Conservation (phyloP, 495 filamentous ascomycete species). For the Penicillium coprophilum region DNA sequence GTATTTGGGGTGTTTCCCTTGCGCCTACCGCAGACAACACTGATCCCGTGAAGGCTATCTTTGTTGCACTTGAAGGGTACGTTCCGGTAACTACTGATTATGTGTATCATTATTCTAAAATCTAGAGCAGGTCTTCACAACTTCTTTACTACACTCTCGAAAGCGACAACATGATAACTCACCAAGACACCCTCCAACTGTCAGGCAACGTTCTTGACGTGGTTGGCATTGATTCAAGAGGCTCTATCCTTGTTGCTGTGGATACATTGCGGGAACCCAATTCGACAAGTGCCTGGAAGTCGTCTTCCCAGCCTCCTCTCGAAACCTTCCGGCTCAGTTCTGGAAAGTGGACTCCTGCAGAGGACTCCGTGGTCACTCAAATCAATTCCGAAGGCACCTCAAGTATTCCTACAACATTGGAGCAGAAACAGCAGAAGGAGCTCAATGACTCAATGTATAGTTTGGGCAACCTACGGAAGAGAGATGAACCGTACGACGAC, state of each 20-base stretch:
- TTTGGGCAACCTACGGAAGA: constrained; percentile 73
- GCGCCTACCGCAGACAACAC: constrained; percentile 9
- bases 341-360: constrained; percentile 25
- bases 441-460: constrained; percentile 62
- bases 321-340: constrained; percentile 29
- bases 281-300: constrained; percentile 41
- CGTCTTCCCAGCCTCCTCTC: constrained; percentile 25
- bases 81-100: constrained; percentile 13
- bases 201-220: constrained; percentile 64
- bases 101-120: constrained; percentile 9
- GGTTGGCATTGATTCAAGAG: constrained; percentile 28
- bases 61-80: constrained; percentile 72
- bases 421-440: constrained; percentile 33
- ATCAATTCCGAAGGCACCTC: constrained; percentile 41
- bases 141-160: constrained; percentile 58
- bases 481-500: constrained; percentile 23
- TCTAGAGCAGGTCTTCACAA: constrained; percentile 52
- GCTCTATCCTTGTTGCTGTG: constrained; percentile 55
- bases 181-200: constrained; percentile 48
- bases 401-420: constrained; percentile 30
- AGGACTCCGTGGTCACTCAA: constrained; percentile 22
- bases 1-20: constrained; percentile 39
- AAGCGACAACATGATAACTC: constrained; percentile 39
- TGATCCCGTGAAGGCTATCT: constrained; percentile 35
- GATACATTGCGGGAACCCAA: constrained; percentile 50